Evolutionary conservation across 495 filamentous ascomycete genomes (phyloP), one percentile per base, ranked within the genome.

Genomic region (Penicillium ucsense): DNA sequence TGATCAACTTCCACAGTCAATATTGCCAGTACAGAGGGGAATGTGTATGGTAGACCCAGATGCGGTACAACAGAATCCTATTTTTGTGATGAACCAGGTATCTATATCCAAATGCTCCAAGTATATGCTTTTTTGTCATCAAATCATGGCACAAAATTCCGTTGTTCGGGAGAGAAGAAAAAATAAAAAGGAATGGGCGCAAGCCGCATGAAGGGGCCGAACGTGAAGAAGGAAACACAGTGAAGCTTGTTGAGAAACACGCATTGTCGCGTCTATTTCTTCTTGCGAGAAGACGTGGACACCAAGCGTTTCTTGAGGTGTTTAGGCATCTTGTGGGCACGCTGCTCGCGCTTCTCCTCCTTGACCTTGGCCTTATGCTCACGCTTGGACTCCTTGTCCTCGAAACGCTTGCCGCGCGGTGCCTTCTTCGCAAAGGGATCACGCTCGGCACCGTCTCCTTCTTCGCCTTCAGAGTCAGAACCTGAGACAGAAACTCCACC

Each of bases 301-400:
- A 72, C 60, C 9, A 72, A 60, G 5, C 57, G 57, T 70, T 94
- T 95, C 76, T 98, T 98, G 31, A 89, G 40, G 55, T 94, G 78
- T 67, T 98, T 98, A 0, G 92, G 90, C 67, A 98, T 94, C 71
- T 98, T 98, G 10, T 84, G 84, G 60, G 91, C 89, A 48, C 92
- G 70, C 65, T 88, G 82, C 61, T 94, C 90, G 38, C 86, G 80
- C 70, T 95, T 95, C 53, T 87, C 91, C 59, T 95, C 94, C 67
- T 97, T 97, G 44, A 95, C 86, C 31, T 85, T 82, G 54, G 78
- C 73, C 67, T 98, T 98, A 57, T 95, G 91, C 49, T 81, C 80
- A 71, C 83, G 86, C 70, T 95, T 97, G 32, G 70, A 75, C 11
- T 90, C 87, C 66, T 97, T 96, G 57, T 96, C 89, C 59, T 89